Percentiles rank a stretch among this genome's conserved stretches.
These are phyloP conservation scores for Vicia faba DNA, from an alignment of 306 rosid genomes.

Conservation along the genomic window DNA sequence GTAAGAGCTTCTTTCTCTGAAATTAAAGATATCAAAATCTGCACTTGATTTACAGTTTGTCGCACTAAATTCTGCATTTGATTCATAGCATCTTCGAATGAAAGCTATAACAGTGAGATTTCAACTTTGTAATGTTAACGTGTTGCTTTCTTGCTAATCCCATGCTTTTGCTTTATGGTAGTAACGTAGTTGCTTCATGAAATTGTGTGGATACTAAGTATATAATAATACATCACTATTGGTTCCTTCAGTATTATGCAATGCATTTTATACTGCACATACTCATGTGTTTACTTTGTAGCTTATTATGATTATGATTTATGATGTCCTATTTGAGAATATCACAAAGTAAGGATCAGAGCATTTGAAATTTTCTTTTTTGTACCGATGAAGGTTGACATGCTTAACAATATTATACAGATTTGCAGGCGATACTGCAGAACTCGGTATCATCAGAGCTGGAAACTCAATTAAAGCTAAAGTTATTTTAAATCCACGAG, in stretches of 20 bases:
- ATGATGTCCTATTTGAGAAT: slow-evolving; percentile 15
- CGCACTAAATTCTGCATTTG: neutral
- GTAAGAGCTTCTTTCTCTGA: slow-evolving; percentile 50
- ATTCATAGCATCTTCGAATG: neutral
- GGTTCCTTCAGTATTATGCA: neutral
- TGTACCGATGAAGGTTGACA: neutral
- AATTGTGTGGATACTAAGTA: neutral
- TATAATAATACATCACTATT: slow-evolving; percentile 1
- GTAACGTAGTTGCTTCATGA: slow-evolving; percentile 1
- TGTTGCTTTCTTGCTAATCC: too few species aligned
- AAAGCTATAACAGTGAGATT: slow-evolving; percentile 12
- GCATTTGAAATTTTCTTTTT: slow-evolving; percentile 1
- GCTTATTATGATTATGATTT: neutral
- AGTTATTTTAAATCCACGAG: slow-evolving; percentile 74
- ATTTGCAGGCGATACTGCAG: slow-evolving; percentile 89
- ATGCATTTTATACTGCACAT: neutral
- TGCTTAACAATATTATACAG: slow-evolving; percentile 54
- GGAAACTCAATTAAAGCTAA: slow-evolving; percentile 65
- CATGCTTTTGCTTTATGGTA: neutral
- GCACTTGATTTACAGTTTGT: slow-evolving; percentile 7
- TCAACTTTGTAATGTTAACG: too few species aligned
- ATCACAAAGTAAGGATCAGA: slow-evolving; percentile 24
- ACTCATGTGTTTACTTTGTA: slow-evolving; percentile 11
- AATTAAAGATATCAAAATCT: slow-evolving; percentile 2
- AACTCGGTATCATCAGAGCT: slow-evolving; percentile 87